Percentiles rank a stretch among this genome's conserved stretches.
These are phyloP conservation scores for Sanghuangporus sanghuang DNA, from an alignment of 1,284 basidiomycete genomes.

Conservation along the genomic window DNA sequence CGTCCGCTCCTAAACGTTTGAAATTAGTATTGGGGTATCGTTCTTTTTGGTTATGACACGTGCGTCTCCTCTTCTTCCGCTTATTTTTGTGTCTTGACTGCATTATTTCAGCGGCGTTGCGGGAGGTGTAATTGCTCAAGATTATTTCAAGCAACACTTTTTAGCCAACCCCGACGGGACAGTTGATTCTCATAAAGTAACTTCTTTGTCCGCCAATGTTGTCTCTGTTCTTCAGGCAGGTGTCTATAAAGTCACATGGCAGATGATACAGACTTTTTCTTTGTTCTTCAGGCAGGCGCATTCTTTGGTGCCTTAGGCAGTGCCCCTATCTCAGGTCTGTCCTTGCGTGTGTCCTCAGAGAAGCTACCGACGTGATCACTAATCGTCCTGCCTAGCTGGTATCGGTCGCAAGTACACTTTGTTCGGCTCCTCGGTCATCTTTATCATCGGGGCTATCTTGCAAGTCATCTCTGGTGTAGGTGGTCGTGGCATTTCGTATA, in stretches of 20 bases:
- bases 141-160: conserved; percentile 59
- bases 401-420: conserved; percentile 55
- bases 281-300: conserved; percentile 72
- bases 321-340: conserved; percentile 56
- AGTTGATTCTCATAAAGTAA: conserved; percentile 30
- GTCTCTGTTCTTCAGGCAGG: conserved; percentile 78
- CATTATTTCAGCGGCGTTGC: conserved; percentile 41
- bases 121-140: conserved; percentile 60
- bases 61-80: conserved; percentile 30
- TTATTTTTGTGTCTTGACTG: background rate
- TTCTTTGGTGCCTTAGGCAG: conserved; percentile 74
- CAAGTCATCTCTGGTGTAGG: conserved; percentile 39
- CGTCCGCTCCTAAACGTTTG: background rate
- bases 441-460: conserved; percentile 50
- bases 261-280: background rate
- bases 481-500: conserved; percentile 50
- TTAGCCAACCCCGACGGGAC: conserved; percentile 39
- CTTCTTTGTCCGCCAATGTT: conserved; percentile 55
- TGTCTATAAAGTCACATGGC: background rate
- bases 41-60: conserved; percentile 76
- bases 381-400: conserved; percentile 30
- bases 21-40: conserved; percentile 62
- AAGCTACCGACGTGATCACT: background rate
- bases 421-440: conserved; percentile 54
- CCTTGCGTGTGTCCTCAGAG: background rate